phyloP scores from a whole-genome alignment of 495 filamentous ascomycete species.

The Hamigera avellanea region DNA sequence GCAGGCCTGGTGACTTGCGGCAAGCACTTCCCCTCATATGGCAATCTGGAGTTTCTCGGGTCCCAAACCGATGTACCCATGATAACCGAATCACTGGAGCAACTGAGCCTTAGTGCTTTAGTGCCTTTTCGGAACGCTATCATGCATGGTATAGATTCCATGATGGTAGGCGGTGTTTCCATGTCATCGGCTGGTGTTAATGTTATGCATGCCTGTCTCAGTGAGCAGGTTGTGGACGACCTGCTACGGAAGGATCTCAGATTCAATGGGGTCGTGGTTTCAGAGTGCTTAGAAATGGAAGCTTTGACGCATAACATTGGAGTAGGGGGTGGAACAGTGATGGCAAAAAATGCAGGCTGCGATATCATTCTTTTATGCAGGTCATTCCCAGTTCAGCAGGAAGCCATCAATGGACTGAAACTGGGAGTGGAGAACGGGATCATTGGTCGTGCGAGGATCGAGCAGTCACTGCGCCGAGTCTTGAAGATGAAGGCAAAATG shows the following conservation, averaged over 20 bases:
- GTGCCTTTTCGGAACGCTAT: slow-evolving; percentile 84
- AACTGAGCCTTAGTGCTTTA: slow-evolving; percentile 70
- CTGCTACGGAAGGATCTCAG: slow-evolving; percentile 69
- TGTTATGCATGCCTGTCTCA: slow-evolving; percentile 84
- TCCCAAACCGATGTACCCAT: slow-evolving; percentile 79
- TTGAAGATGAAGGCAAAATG: slow-evolving; percentile 63
- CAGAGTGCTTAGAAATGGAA: slow-evolving; percentile 93
- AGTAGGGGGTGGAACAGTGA: slow-evolving; percentile 82
- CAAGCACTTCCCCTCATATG: slow-evolving; percentile 89
- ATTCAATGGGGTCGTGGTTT: slow-evolving; percentile 84
- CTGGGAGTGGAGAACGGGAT: slow-evolving; percentile 77
- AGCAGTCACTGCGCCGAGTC: slow-evolving; percentile 61
- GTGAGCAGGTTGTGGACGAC: slow-evolving; percentile 81
- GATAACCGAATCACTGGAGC: slow-evolving; percentile 83
- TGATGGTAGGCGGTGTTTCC: slow-evolving; percentile 87
- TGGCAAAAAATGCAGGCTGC: slow-evolving; percentile 88
- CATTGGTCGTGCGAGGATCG: slow-evolving; percentile 62
- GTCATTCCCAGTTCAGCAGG: slow-evolving; percentile 73
- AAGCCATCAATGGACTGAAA: slow-evolving; percentile 76
- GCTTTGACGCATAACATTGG: slow-evolving; percentile 83
- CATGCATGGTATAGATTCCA: slow-evolving; percentile 68
- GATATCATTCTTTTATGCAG: slow-evolving; percentile 78
- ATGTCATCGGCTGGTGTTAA: slow-evolving; percentile 80
- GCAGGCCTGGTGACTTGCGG: slow-evolving; percentile 75
- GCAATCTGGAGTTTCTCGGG: slow-evolving; percentile 82